Conservation (phyloP, 2,329 filamentous ascomycete species). For the Diaporthe ampelina region DNA sequence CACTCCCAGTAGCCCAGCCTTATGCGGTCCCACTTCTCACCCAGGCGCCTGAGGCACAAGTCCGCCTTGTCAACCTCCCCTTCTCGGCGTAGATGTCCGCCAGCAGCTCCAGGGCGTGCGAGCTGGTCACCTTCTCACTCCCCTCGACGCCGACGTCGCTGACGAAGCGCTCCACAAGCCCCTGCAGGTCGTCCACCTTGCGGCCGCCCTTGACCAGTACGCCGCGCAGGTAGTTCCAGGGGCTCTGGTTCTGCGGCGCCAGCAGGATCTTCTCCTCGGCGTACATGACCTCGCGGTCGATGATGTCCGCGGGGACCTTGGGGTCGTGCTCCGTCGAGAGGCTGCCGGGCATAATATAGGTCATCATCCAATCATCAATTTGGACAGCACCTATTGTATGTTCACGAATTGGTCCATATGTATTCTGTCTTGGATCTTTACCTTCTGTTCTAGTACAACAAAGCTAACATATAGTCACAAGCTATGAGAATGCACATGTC, state of each 20-base stretch:
- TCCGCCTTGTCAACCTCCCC: constrained; percentile 73
- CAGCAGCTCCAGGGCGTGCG: constrained; percentile 78
- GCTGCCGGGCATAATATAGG: constrained; percentile 50
- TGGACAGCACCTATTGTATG: too few relatives aligned
- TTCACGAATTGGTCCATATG: too few relatives aligned
- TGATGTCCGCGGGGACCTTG: constrained; percentile 70
- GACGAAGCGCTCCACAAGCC: constrained; percentile 67
- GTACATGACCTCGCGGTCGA: constrained; percentile 83
- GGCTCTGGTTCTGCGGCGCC: constrained; percentile 93
- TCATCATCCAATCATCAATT: too few relatives aligned
- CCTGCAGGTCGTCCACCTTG: constrained; percentile 58
- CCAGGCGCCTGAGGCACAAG: constrained; percentile 79
- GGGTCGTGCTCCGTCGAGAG: constrained; percentile 67
- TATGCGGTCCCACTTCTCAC: constrained; percentile 90
- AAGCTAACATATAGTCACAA: too few relatives aligned
- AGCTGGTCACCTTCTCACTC: constrained; percentile 69
- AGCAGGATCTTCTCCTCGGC: constrained; percentile 79
- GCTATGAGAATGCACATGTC: too few relatives aligned
- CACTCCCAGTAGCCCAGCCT: constrained; percentile 95
- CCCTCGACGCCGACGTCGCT: constrained; percentile 58
- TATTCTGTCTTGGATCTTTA: too few relatives aligned
- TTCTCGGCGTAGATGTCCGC: constrained; percentile 76
- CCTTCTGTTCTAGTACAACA: too few relatives aligned
- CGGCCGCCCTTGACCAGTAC: constrained; percentile 77
- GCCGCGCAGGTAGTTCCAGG: constrained; percentile 93